Base-by-base conservation (phyloP, 805 yeast species). In the Barnettozyma siamensis region DNA sequence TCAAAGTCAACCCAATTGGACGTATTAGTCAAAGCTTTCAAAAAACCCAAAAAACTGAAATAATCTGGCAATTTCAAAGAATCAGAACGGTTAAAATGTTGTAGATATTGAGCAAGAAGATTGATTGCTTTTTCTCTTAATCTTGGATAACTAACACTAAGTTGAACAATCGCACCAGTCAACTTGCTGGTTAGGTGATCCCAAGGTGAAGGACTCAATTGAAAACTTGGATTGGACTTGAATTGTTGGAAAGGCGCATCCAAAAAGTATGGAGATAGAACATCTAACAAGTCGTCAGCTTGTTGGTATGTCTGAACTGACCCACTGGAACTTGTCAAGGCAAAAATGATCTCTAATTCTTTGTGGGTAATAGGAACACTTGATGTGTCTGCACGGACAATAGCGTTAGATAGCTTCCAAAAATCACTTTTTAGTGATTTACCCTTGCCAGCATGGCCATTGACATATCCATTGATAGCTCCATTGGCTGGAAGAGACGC, bases 291-390 rank as follows among this genome's bases (percentile, higher is more conserved):
- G 5, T 59, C 54, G 12, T 41, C 34, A 1, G 75, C 78, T 35
- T 71, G 73, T 1, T 57, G 54, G 19, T 53, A 49, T 28, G 60
- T 61, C 37, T 59, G 44, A 9, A 65, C 61, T 5, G 43, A 42
- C 4, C 70, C 54, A 10, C 69, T 52, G 45, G 80, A 47, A 11
- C 42, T 42, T 2, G 54, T 66, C n/a, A 78, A 58, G 0, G 83
- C 76, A 31, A 72, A 41, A 38, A 79, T 57, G 11, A 75, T 69
- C 50, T 79, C 84, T 54, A 72, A 67, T 45, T 79, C 83, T 43
- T 70, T 73, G 31, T 67, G 60, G 2, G 76, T 60, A 30, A 57
- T 53, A 33, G 59, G 59, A 26, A 51, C 47, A 29, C 38, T 24
- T 6, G 59, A 50, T 2, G 53, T 42, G 32, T 55, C 53, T 5